phyloP scores from a whole-genome alignment of 2,329 filamentous ascomycete species.

The Remersonia thermophila region DNA sequence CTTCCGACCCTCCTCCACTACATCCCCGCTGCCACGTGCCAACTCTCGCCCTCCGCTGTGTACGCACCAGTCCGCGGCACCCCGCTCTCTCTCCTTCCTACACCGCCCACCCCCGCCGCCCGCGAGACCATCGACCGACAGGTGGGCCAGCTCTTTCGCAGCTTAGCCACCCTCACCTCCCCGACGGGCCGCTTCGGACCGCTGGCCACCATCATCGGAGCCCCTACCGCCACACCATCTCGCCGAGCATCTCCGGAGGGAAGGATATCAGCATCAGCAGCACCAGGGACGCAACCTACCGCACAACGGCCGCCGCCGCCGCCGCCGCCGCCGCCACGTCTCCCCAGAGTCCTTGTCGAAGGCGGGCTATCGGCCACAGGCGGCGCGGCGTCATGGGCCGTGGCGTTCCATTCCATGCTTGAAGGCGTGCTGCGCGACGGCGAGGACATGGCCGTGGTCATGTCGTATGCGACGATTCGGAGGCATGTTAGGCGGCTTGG shows the following conservation, averaged over 20 bases:
- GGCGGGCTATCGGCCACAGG: constrained; percentile 4
- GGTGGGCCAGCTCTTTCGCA: constrained; percentile 32
- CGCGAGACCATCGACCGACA: constrained; percentile 32
- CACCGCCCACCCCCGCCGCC: constrained; percentile 24
- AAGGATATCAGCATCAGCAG: background rate
- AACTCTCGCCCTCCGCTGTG: constrained; percentile 31
- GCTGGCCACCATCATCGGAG: constrained; percentile 25
- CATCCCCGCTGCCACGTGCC: constrained; percentile 18
- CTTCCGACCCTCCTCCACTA: constrained; percentile 31
- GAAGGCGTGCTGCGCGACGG: constrained; percentile 46
- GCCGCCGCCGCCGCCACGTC: too few relatives aligned
- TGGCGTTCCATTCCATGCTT: constrained; percentile 43
- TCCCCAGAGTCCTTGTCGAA: background rate
- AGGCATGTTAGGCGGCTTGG: constrained; percentile 37
- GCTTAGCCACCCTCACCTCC: constrained; percentile 31
- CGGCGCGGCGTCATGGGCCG: constrained; percentile 36
- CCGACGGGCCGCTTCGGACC: constrained; percentile 38
- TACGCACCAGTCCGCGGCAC: constrained; percentile 27
- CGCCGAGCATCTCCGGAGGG: background rate
- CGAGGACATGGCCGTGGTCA: constrained; percentile 45
- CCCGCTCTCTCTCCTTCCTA: constrained; percentile 25
- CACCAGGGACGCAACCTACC: background rate
- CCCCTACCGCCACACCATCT: background rate
- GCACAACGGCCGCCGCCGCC: too few relatives aligned
- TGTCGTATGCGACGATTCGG: constrained; percentile 45